A percentile compares a stretch with the other conserved stretches of the same genome.
Evolutionary conservation across 257 asterid genomes (phyloP).

Genomic region (Penstemon newberryi): DNA sequence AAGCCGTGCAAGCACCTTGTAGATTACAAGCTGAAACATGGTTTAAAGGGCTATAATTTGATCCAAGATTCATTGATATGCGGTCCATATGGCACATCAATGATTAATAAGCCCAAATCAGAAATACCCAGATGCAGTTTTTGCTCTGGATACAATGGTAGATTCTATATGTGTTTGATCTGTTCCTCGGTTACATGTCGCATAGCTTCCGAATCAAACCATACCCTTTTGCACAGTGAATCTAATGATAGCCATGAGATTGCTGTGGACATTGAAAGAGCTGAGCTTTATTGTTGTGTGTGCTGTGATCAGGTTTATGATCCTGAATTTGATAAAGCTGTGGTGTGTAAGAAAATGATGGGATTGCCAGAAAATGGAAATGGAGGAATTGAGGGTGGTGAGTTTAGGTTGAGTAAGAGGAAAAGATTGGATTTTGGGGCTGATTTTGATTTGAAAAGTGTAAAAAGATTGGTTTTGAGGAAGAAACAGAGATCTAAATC

Average conservation of each 20-base stretch:
- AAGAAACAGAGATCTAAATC: conserved; percentile 61
- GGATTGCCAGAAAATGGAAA: conserved; percentile 40
- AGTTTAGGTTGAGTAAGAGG: conserved; percentile 62
- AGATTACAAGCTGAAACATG: conserved; percentile 65
- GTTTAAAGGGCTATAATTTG: conserved; percentile 44
- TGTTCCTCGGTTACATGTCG: conserved; percentile 59
- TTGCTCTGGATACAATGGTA: conserved; percentile 49
- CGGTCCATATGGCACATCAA: conserved; percentile 54
- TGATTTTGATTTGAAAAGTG: conserved; percentile 51
- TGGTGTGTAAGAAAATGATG: conserved; percentile 40
- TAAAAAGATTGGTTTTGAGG: conserved; percentile 44
- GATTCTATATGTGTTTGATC: conserved; percentile 68
- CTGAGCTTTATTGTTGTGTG: conserved; percentile 60
- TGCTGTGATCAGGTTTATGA: conserved; percentile 77
- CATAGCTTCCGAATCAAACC: conserved; percentile 45
- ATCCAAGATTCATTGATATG: conserved; percentile 50
- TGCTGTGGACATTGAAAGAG: conserved; percentile 59
- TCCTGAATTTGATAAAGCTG: conserved; percentile 56
- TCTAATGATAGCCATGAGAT: conserved; percentile 56
- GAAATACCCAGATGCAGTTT: conserved; percentile 57
- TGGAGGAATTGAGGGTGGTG: conserved; percentile 35
- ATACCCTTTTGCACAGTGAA: conserved; percentile 50
- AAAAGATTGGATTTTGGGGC: conserved; percentile 63
- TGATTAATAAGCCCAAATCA: conserved; percentile 45
- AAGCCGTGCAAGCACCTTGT: conserved; percentile 67